Conservation (phyloP, 305 asterid species). For the Fraxinus ornus region DNA sequence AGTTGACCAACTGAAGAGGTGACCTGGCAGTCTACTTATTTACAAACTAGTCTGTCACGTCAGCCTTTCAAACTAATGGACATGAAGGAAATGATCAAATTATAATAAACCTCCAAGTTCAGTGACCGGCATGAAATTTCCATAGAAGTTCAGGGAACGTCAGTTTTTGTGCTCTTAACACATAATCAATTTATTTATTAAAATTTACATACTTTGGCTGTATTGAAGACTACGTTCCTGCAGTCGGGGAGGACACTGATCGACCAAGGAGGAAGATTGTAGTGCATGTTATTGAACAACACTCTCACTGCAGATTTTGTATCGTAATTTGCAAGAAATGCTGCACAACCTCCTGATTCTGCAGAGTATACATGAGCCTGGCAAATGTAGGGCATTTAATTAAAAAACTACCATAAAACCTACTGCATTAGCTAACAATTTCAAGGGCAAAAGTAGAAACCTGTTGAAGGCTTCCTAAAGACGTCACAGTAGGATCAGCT, state of each 20-base stretch:
- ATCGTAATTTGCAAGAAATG: conserved; percentile 82
- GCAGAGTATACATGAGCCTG: conserved; percentile 81
- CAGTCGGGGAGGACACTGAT: conserved; percentile 94
- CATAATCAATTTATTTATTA: background rate
- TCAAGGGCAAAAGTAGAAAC: conserved; percentile 33
- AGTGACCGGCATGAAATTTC: background rate
- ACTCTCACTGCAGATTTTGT: conserved; percentile 55
- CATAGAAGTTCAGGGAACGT: background rate
- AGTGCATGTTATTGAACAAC: conserved; percentile 81
- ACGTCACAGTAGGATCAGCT: conserved; percentile 70
- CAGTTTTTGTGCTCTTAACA: background rate
- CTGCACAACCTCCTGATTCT: conserved; percentile 67
- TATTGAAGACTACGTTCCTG: conserved; percentile 77
- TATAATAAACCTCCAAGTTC: background rate
- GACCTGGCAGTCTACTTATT: background rate
- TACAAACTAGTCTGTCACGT: background rate
- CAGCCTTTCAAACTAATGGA: background rate
- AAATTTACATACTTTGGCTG: conserved; percentile 71
- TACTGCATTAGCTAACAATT: background rate
- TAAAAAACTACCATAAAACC: conserved; percentile 7
- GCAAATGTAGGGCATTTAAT: conserved; percentile 23
- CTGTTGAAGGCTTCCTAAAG: conserved; percentile 89
- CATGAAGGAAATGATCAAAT: background rate
- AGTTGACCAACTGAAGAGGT: background rate
- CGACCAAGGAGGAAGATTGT: conserved; percentile 84